phyloP scores from a whole-genome alignment of 805 yeast species.

The Candida sonorensis region DNA sequence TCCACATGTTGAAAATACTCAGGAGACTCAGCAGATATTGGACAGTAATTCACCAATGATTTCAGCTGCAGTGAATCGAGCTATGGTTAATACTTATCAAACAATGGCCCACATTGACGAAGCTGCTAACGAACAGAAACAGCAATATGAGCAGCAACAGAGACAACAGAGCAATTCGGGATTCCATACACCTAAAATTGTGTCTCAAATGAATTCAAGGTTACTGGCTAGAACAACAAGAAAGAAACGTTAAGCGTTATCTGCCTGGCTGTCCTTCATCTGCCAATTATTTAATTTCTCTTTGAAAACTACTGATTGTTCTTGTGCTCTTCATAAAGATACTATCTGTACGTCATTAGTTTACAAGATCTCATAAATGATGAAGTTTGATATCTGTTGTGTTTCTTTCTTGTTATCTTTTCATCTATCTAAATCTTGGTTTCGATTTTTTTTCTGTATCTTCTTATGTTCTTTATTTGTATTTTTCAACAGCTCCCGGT shows the following conservation, averaged over 20 bases:
- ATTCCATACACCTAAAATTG: constrained; percentile 24
- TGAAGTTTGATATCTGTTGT: too few species aligned
- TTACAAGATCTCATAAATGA: too few species aligned
- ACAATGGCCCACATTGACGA: background rate
- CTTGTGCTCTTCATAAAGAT: too few species aligned
- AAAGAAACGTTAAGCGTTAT: constrained; percentile 24
- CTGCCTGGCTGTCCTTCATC: too few species aligned
- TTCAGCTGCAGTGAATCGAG: constrained; percentile 29
- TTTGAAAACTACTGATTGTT: too few species aligned
- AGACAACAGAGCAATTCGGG: constrained; percentile 1
- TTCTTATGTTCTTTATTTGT: too few species aligned
- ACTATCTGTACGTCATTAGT: too few species aligned
- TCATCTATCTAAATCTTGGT: too few species aligned
- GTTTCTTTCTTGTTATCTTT: too few species aligned
- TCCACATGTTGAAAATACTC: constrained; percentile 2
- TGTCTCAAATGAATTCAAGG: constrained; percentile 56
- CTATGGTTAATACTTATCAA: constrained; percentile 18
- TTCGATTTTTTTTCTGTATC: too few species aligned
- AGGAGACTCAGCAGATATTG: constrained; percentile 13
- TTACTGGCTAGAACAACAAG: constrained; percentile 51
- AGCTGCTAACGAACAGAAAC: constrained; percentile 1
- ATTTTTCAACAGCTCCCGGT: too few species aligned
- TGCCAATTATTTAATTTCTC: too few species aligned
- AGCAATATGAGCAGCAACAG: constrained; percentile 1
- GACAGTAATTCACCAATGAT: constrained; percentile 25